Evolutionary conservation across 2,329 filamentous ascomycete species (phyloP), one percentile per base, ranked within the genome.

Genomic region (Hymenoscyphus repandus): DNA sequence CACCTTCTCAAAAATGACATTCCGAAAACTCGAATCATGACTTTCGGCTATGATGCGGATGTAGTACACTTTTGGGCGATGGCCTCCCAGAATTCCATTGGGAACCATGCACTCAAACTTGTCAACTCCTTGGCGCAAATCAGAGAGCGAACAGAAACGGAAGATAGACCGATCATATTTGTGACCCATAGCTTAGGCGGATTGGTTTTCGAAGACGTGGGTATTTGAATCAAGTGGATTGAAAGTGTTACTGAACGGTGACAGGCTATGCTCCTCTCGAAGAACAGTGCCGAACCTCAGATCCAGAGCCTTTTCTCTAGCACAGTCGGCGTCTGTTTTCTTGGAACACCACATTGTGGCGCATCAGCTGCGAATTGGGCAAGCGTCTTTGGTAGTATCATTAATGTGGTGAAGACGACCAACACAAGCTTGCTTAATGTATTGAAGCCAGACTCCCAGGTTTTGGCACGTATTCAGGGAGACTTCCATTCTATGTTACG

Each of bases 101-200:
- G 50, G 6, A 57, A 67, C 46, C 66, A 70, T 49, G 47, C 66
- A 1, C 54, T 46, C 45, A 68, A 66, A 45, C 51, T 69, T 0
- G 47, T 69, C 6, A 59, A 53, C 13, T 55, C 56, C 4, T 38
- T 68, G 11, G 59, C 62, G 10, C 56, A 51, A 11, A 52, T 62
- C 37, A 50, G 64, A 31, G 60, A 63, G 31, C 46, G 57, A 1
- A 59, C 68, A 39, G 56, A 62, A 20, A 63, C 61, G 43, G 58
- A 63, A 53, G 58, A 57, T 30, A 38, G 47, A 4, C 46, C 38
- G 2, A 49, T 71, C 20, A 63, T 72, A 12, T 69, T 72, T 30
- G 61, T 72, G 5, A 62, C 58, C 6, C 69, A 72, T 48, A 70
- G 69, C 50, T 54, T 72, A 0, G 70, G 70, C 5, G 70, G 70